Evolutionary conservation across 805 yeast genomes (phyloP).

Genomic region (Candida methanosorbosa): DNA sequence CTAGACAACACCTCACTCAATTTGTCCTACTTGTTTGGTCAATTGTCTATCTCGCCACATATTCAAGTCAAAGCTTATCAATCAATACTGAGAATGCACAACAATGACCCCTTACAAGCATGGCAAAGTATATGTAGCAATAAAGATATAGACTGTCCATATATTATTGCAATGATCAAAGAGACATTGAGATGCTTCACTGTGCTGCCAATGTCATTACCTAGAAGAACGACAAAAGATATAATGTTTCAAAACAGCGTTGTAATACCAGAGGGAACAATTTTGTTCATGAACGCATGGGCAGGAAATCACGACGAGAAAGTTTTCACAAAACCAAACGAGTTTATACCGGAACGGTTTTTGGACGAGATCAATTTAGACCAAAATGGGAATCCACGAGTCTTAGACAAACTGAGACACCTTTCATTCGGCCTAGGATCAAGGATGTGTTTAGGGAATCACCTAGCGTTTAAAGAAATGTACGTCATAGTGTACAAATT

Average conservation of each 20-base stretch:
- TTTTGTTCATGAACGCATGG: constrained; percentile 57
- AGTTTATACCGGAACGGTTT: constrained; percentile 48
- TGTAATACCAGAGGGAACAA: constrained; percentile 47
- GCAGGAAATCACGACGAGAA: constrained; percentile 58
- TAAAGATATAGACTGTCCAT: constrained; percentile 31
- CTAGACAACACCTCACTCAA: constrained; percentile 64
- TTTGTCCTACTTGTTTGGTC: constrained; percentile 52
- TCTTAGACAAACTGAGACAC: constrained; percentile 24
- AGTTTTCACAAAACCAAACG: constrained; percentile 33
- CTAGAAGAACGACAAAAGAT: constrained; percentile 48
- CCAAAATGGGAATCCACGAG: constrained; percentile 1
- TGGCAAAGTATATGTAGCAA: constrained; percentile 6
- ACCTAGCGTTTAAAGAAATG: constrained; percentile 56
- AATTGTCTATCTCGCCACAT: constrained; percentile 33
- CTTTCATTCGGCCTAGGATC: constrained; percentile 64
- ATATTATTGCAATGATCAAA: constrained; percentile 46
- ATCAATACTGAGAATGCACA: constrained; percentile 25
- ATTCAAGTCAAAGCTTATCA: constrained; percentile 37
- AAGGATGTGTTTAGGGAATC: constrained; percentile 64
- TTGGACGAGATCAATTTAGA: constrained; percentile 17
- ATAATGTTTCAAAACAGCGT: constrained; percentile 30
- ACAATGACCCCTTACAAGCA: constrained; percentile 13
- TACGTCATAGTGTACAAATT: constrained; percentile 49
- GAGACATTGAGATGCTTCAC: constrained; percentile 58
- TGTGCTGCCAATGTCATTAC: constrained; percentile 60